Evolutionary conservation across 1,139 yeast genomes (phyloP), one percentile per base, ranked within the genome.

Genomic region (Magnusiomyces paraingens): DNA sequence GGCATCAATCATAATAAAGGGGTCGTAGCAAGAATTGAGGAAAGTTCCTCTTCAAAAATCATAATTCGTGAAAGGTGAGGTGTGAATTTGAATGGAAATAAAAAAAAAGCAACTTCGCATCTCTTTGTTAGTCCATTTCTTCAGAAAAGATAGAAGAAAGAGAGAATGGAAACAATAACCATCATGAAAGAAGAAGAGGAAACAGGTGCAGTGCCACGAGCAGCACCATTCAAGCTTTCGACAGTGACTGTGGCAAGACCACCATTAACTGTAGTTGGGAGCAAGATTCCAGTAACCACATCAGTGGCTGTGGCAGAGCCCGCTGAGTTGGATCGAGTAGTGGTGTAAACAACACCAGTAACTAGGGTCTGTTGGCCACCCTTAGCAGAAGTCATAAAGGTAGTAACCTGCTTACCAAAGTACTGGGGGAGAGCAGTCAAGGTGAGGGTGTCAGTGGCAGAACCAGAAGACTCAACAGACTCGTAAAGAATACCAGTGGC

Each of bases 401-500:
- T 39, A 5, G 44, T 47, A 15, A 32, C 38, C 26, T 15, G 18
- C n/a, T 35, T 35, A 21, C 44, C 50, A 38, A 47, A 38, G 22
- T 21, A 21, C 17, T 20, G 20, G n/a, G 50, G 50, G 21, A 47
- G 32, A 18, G 50, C 14, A 17, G 50, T 47, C 6, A 39, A 10
- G 21, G 50, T 47, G 14, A 32, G 8, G 4, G 44, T 41, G 21
- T 18, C 21, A 41, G 44, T 41, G 14, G 20, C 22, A 36, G 10
- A 21, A n/a, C 49, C 41, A n/a, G 20, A 20, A 22, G 26, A 20
- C 17, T 26, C 44, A 20, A 14, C 32, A 5, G 50, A 26, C 5
- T 26, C 50, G 26, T 47, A 38, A 8, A 47, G 12, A n/a, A 47
- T 12, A n/a, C 50, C 50, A 44, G 50, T 47, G 35, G 32, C 50